Conservation (phyloP, 108 stramenopile species). For the Pelagomonas calceolata region DNA sequence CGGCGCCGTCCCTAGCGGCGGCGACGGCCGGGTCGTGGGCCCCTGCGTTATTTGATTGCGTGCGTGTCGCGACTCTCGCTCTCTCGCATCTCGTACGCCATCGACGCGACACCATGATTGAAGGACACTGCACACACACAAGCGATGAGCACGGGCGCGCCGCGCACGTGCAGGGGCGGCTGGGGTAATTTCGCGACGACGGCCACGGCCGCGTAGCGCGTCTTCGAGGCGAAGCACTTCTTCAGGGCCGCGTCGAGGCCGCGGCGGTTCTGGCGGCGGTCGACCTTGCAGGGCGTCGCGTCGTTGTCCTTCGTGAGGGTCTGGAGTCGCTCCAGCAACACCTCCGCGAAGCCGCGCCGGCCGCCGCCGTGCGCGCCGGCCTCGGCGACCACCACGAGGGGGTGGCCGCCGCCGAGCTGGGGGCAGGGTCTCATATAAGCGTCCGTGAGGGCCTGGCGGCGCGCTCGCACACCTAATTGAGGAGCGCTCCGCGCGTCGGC, state of each 20-base stretch:
- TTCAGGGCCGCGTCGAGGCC: background rate
- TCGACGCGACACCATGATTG: too few species aligned
- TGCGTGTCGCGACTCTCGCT: too few species aligned
- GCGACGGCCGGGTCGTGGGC: too few species aligned
- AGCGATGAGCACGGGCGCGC: too few species aligned
- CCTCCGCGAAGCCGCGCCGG: background rate
- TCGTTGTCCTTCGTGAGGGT: background rate
- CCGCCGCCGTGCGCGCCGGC: background rate
- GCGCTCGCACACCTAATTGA: background rate
- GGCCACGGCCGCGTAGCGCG: background rate
- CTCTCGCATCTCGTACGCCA: too few species aligned
- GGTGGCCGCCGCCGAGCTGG: background rate
- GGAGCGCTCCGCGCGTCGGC: background rate
- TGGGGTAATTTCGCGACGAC: background rate
- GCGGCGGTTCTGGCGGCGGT: background rate
- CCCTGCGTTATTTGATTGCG: too few species aligned
- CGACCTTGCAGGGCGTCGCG: background rate
- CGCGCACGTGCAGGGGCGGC: too few species aligned
- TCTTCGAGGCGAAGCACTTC: background rate
- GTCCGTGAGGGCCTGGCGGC: background rate
- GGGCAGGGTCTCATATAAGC: background rate
- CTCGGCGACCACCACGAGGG: background rate
- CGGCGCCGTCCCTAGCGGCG: too few species aligned
- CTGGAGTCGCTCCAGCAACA: background rate
- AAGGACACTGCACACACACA: too few species aligned